Evolutionary conservation across 2,329 filamentous ascomycete species (phyloP), one percentile per base, ranked within the genome.

Genomic region (Coccinonectria pachysandricola): DNA sequence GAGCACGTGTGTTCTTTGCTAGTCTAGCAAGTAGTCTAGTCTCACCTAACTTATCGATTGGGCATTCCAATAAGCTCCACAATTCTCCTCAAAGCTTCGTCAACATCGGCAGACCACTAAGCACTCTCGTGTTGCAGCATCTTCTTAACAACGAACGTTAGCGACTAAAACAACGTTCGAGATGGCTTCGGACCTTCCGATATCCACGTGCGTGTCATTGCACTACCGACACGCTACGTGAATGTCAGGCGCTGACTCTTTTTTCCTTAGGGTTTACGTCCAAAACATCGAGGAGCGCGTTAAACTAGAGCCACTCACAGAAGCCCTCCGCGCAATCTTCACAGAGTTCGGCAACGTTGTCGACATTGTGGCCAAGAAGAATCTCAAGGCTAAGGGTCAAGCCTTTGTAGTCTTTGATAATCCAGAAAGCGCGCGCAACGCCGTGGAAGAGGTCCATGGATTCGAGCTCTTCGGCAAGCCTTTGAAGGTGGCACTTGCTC

Each of bases 401-500:
- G 91, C 91, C 1, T 98, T 98, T 51, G 62, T 98, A 25, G 86
- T 96, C 23, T 96, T 86, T 52, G 85, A 92, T 44, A 71, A 65
- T 35, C 63, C 79, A n/a, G 80, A 86, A 29, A 73, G 77, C n/a
- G 87, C 87, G 4, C 64, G 71, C 27, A 70, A 75, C 37, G 88
- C 91, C 11, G 80, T 95, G 36, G 83, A 93, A 26, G 84, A 93
- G 43, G 68, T 92, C 36, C 81, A 95, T 46, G 88, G 85, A 7
- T 98, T 98, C 54, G 82, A 92, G 43, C 62, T 98, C 4, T 93
- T 93, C 46, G 85, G 82, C 25, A 93, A 95, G 60, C 78, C 81
- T 2, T 92, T 98, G 78, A 71, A 77, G 34, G 57, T 95, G 17
- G 79, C 84, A 10, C 77, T 85, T 48, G 91, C 91, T 13, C 79